Base-by-base conservation (phyloP, 1,284 basidiomycete species). In the Trametes versicolor region DNA sequence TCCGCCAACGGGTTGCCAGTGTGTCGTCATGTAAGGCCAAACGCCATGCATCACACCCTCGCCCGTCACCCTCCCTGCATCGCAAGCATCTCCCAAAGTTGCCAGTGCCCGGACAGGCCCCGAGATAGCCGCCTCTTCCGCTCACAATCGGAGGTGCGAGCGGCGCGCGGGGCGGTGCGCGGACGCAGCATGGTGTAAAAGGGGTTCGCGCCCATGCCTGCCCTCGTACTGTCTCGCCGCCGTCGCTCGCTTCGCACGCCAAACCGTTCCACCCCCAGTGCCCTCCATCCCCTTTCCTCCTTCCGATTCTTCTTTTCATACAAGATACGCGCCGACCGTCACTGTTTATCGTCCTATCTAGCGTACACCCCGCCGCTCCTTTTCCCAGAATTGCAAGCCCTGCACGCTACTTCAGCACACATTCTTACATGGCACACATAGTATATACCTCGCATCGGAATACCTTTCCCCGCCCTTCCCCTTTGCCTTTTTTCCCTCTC, bases 1-100 rank as follows among this genome's bases (percentile, higher is more conserved):
- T 66, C 90, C 85, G 69, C 82, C 85, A n/a, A 79, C 84, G 70
- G 87, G 89, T 48, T 90, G 90, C 65, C 69, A 73, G 56, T 74
- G 73, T 59, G 63, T 69, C 39, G 66, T 73, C 53, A 73, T 73
- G 72, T 74, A 64, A 71, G 48, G 62, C 58, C 56, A 17, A 7
- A 19, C 41, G 15, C 41, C 19, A 39, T 52, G 12, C 64, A 9
- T 47, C 52, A 13, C 7, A 23, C 36, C 39, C 50, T 55, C 53
- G 27, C 48, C 60, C 51, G 52, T 59, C 36, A 29, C 15, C 37
- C 37, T 51, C 27, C 47, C 12, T 27, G 57, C 53, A 10, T 27
- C 50, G 41, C 59, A 53, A 23, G 29, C 60, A 47, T 29, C 29
- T 12, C 29, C 29, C 15, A 8, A 39, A 39, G 32, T 43, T 49